These are phyloP conservation scores for Hemisphaericaspora xylofermentans DNA, from an alignment of 1,139 yeast genomes.

Conservation along the genomic window DNA sequence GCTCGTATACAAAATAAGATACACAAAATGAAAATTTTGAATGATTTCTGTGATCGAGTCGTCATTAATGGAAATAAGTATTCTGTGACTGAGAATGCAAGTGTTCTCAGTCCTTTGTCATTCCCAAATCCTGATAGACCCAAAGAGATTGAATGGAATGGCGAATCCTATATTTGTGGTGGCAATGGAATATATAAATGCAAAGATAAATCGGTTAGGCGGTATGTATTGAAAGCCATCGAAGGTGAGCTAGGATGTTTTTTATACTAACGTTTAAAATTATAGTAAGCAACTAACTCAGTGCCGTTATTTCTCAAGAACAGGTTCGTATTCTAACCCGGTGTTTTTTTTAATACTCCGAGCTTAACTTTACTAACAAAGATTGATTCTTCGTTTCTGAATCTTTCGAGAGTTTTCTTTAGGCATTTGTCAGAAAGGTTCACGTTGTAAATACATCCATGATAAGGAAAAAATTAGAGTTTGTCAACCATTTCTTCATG, in stretches of 20 bases:
- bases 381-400: conserved; percentile 17
- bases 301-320: conserved; percentile 42
- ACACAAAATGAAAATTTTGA: conserved; percentile 25
- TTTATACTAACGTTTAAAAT: conserved; percentile 17
- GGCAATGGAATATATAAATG: neutral
- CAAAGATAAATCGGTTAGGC: conserved; percentile 11
- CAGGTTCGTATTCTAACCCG: conserved; percentile 33
- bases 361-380: conserved; percentile 16
- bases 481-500: conserved; percentile 51
- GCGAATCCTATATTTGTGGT: conserved; percentile 17
- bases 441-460: conserved; percentile 57
- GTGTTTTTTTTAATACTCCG: neutral
- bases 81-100: conserved; percentile 37
- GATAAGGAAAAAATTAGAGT: conserved; percentile 49
- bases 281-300: conserved; percentile 18
- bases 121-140: conserved; percentile 18
- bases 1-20: conserved; percentile 18
- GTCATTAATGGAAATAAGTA: conserved; percentile 30
- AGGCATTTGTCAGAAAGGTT: conserved; percentile 56
- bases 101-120: conserved; percentile 30
- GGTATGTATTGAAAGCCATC: conserved; percentile 10
- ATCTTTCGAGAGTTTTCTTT: conserved; percentile 19
- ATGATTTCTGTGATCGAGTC: conserved; percentile 39
- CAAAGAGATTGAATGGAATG: conserved; percentile 30
- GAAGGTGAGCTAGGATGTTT: too few relatives aligned